Conservation (phyloP, 1,139 yeast genomes). For the Blastobotrys capitulatus region DNA sequence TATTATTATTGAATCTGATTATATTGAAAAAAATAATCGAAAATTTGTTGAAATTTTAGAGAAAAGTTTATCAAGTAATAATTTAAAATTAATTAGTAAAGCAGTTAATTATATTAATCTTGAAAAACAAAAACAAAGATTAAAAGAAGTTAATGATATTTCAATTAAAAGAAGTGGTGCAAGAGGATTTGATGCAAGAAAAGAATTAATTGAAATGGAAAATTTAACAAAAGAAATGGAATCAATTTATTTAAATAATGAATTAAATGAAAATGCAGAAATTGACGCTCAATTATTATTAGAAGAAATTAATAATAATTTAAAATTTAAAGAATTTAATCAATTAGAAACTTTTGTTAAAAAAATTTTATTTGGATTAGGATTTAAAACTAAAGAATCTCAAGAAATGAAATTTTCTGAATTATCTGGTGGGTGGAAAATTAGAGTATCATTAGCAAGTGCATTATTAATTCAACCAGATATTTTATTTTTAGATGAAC, state of each 20-base stretch:
- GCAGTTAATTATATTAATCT: constrained; percentile 1
- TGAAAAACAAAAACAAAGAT: neutral
- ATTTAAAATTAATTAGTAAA: neutral
- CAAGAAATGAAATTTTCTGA: constrained; percentile 32
- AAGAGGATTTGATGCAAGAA: constrained; percentile 11
- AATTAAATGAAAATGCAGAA: neutral
- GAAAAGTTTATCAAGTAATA: neutral
- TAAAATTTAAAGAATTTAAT: constrained; percentile 2
- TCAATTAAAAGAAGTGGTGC: constrained; percentile 12
- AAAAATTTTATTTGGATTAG: constrained; percentile 5
- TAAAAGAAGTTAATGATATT: constrained; percentile 6
- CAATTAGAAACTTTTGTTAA: constrained; percentile 4
- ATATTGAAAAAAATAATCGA: neutral
- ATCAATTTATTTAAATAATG: neutral
- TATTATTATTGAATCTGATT: constrained; percentile 8
- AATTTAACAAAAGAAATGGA: neutral
- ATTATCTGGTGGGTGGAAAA: constrained; percentile 64
- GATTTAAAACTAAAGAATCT: constrained; percentile 7
- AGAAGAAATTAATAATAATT: constrained; percentile 1
- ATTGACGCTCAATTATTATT: constrained; percentile 2
- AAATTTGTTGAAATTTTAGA: neutral
- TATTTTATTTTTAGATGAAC: constrained; percentile 40
- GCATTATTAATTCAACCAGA: constrained; percentile 69
- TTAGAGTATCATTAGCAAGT: constrained; percentile 73
- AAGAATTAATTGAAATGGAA: constrained; percentile 10